These are phyloP conservation scores for Dissophora ornata DNA, from an alignment of 192 early-diverging fungal species.

Conservation along the genomic window DNA sequence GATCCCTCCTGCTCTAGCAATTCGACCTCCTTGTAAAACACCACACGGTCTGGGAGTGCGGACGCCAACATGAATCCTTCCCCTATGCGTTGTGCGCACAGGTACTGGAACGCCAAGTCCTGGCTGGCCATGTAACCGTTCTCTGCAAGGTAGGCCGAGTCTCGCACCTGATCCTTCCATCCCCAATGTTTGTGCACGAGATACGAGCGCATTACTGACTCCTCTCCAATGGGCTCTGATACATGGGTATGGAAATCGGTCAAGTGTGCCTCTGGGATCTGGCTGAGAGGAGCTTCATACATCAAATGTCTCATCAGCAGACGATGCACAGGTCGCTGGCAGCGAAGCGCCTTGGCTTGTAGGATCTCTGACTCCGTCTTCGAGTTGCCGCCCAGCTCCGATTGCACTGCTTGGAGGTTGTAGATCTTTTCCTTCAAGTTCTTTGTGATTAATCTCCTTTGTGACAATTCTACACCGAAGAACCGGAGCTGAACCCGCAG, in stretches of 20 bases:
- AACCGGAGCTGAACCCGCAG: slow-evolving; percentile 34
- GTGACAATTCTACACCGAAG: slow-evolving; percentile 24
- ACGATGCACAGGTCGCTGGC: slow-evolving; percentile 54
- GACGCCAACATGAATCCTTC: slow-evolving; percentile 59
- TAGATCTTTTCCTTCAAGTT: slow-evolving; percentile 13
- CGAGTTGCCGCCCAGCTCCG: not conserved
- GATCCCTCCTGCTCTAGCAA: slow-evolving; percentile 11
- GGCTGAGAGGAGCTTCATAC: slow-evolving; percentile 26
- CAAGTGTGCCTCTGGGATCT: slow-evolving; percentile 16
- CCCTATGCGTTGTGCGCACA: slow-evolving; percentile 58
- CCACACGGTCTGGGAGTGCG: slow-evolving; percentile 38
- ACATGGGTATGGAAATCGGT: slow-evolving; percentile 42
- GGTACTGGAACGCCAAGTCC: slow-evolving; percentile 62
- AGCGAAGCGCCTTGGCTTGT: slow-evolving; percentile 20
- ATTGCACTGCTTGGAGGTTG: slow-evolving; percentile 17
- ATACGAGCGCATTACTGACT: slow-evolving; percentile 63
- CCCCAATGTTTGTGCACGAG: slow-evolving; percentile 59
- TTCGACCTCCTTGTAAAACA: slow-evolving; percentile 64
- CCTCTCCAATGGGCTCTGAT: slow-evolving; percentile 40
- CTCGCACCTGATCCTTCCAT: slow-evolving; percentile 61
- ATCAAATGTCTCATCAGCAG: slow-evolving; percentile 61
- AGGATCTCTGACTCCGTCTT: slow-evolving; percentile 21
- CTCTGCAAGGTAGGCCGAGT: slow-evolving; percentile 39
- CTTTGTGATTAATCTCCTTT: slow-evolving; percentile 10
- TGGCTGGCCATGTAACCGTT: slow-evolving; percentile 52